Evolutionary conservation across 129 eudicot species (phyloP), one percentile per base, ranked within the genome.

Genomic region (Deinandra increscens): DNA sequence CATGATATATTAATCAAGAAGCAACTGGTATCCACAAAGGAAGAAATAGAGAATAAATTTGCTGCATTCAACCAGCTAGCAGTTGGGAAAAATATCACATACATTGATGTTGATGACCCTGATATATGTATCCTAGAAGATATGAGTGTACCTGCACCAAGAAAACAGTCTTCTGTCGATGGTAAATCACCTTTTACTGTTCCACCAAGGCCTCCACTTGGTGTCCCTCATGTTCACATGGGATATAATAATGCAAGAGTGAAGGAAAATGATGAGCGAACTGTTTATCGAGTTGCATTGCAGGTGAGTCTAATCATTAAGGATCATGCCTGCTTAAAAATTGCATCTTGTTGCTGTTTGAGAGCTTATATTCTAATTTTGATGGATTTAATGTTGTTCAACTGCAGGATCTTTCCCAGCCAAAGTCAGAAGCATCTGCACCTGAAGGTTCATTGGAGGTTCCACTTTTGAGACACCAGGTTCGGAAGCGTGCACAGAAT

Each of bases 391-490:
- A 42, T 55, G 71, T 20, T 64, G 69, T 73, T 62, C 23, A 11
- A 37, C 68, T 83, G 63, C 83, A 85, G 97, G 97, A 87, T 87
- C 89, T 87, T 72, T 85, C 86, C 17, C 93, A 91, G 74, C 90
- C 92, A 31, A 80, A 73, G 67, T 71, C 81, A 68, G 97, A 91
- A 72, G 86, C 81, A 70, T 65, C 9, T 29, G 93, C 96, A 66
- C 96, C 97, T 31, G 88, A 85, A 54, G 96, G 97, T 34, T 19
- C 82, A 43, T 71, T 91, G 84, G 72, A 84, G 33, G 93, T 91
- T 41, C 76, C 90, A 15, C 90, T 91, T 68, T 60, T 91, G 73
- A 88, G 82, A 64, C 96, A 91, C 75, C 97, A 91, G 97, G 98
- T 90, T 66, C 54, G 75, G 66, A 73, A 13, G 56, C 67, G 29